Evolutionary conservation across 768 basidiomycete genomes (phyloP).

Genomic region (Lactarius vividus): DNA sequence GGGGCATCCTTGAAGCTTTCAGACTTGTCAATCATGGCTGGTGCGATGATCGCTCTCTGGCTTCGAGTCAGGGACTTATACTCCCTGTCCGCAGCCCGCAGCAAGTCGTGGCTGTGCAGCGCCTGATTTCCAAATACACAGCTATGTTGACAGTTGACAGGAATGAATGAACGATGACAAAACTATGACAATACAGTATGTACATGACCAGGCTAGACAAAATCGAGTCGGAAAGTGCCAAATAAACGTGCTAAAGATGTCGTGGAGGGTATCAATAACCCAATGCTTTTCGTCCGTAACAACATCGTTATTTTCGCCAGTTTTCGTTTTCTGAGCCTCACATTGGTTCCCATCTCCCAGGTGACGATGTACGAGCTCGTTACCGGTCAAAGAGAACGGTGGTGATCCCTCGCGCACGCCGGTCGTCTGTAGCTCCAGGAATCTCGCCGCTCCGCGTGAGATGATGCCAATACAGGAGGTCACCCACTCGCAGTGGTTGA

Average conservation of each 20-base stretch:
- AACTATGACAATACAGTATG: background rate
- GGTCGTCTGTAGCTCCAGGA: slow-evolving; percentile 61
- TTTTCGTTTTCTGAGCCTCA: background rate
- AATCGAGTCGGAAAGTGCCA: background rate
- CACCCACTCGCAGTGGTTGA: slow-evolving; percentile 50
- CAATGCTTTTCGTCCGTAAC: background rate
- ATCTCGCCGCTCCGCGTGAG: slow-evolving; percentile 70
- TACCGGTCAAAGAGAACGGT: slow-evolving; percentile 20
- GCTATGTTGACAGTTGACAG: background rate
- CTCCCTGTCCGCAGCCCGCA: background rate
- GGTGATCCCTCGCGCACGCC: slow-evolving; percentile 44
- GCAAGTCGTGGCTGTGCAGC: background rate
- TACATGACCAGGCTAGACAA: slow-evolving; percentile 5
- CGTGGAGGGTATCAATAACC: background rate
- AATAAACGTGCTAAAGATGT: slow-evolving; percentile 1
- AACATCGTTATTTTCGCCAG: background rate
- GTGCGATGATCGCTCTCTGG: background rate
- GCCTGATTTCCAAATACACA: background rate
- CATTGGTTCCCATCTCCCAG: background rate
- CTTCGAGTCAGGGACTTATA: background rate
- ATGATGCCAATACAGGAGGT: slow-evolving; percentile 74
- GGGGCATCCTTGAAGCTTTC: slow-evolving; percentile 18
- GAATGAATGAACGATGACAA: background rate
- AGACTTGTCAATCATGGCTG: slow-evolving; percentile 25
- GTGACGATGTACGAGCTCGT: background rate